These are phyloP conservation scores for Cryomyces antarcticus DNA, from an alignment of 495 filamentous ascomycete genomes.

Conservation along the genomic window DNA sequence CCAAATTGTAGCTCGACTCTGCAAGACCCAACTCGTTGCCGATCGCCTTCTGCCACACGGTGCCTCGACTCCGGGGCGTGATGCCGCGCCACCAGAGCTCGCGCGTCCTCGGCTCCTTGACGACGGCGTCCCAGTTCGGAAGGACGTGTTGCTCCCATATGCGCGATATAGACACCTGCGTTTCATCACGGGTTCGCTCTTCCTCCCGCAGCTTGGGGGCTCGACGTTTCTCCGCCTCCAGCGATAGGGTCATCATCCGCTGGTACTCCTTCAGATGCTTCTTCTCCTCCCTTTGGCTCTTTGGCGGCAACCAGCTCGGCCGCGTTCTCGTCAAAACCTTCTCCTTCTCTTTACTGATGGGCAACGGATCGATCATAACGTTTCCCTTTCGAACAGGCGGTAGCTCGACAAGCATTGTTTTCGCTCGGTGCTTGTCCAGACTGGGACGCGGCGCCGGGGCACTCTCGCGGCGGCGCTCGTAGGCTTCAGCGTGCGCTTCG, in stretches of 20 bases:
- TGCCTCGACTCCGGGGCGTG: conserved; percentile 55
- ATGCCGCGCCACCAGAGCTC: conserved; percentile 93
- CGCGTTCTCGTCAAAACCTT: conserved; percentile 76
- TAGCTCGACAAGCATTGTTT: conserved; percentile 39
- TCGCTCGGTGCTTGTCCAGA: conserved; percentile 15
- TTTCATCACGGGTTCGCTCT: conserved; percentile 43
- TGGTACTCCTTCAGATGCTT: conserved; percentile 83
- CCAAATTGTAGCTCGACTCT: conserved; percentile 55
- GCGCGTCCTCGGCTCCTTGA: conserved; percentile 52
- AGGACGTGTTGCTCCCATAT: conserved; percentile 82
- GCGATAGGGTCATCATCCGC: conserved; percentile 69
- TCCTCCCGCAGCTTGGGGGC: conserved; percentile 27
- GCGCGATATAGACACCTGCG: conserved; percentile 37
- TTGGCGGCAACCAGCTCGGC: conserved; percentile 88
- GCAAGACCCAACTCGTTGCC: conserved; percentile 74
- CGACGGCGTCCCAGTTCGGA: conserved; percentile 64
- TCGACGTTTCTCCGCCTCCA: conserved; percentile 40
- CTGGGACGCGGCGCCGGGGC: conserved; percentile 24
- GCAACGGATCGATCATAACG: conserved; percentile 89
- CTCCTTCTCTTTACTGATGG: conserved; percentile 92
- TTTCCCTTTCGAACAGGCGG: conserved; percentile 73
- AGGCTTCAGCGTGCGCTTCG: conserved; percentile 47
- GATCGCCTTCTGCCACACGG: conserved; percentile 71
- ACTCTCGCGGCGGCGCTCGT: conserved; percentile 3
- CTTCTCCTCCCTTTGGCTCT: conserved; percentile 81